Evolutionary conservation across 2,329 filamentous ascomycete species (phyloP).

Genomic region (Trichoderma hamatum): DNA sequence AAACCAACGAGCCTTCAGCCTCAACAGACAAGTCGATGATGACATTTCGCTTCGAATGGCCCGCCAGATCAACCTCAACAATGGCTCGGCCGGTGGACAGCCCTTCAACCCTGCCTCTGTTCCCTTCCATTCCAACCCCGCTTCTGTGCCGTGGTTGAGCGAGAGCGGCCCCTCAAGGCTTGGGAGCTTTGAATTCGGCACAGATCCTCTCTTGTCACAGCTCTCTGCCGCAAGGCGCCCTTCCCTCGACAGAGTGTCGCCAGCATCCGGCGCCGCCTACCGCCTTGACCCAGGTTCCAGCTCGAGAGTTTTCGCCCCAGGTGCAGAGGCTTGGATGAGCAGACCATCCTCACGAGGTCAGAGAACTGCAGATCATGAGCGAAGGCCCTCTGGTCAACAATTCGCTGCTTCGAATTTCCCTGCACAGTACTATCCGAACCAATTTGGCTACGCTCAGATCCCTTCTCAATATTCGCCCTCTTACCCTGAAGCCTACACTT

Average conservation of each 20-base stretch:
- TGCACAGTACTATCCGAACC: constrained; percentile 38
- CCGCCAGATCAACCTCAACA: constrained; percentile 42
- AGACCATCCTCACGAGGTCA: constrained; percentile 42
- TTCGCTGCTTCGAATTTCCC: constrained; percentile 36
- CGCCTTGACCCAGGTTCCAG: constrained; percentile 36
- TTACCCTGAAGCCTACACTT: constrained; percentile 45
- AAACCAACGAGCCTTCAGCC: constrained; percentile 43
- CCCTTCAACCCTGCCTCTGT: constrained; percentile 39
- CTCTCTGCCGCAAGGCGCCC: constrained; percentile 40
- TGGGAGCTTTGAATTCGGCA: constrained; percentile 38
- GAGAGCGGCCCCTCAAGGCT: constrained; percentile 36
- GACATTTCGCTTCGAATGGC: constrained; percentile 43
- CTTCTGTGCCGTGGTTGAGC: constrained; percentile 49
- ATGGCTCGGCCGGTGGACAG: constrained; percentile 31
- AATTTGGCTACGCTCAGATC: constrained; percentile 38
- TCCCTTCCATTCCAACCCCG: constrained; percentile 53
- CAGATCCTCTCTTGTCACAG: constrained; percentile 38
- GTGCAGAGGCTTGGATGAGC: constrained; percentile 45
- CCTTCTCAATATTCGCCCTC: constrained; percentile 41
- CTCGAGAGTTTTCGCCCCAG: constrained; percentile 35
- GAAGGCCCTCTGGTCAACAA: constrained; percentile 41
- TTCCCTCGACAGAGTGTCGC: constrained; percentile 46
- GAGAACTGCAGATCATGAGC: constrained; percentile 44
- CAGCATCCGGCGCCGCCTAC: constrained; percentile 34
- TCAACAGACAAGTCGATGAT: constrained; percentile 45